A percentile compares a stretch with the other conserved stretches of the same genome.
These are phyloP conservation scores for Mollisiaceae sp. DNA, from an alignment of 2,329 filamentous ascomycete species.

Conservation along the genomic window DNA sequence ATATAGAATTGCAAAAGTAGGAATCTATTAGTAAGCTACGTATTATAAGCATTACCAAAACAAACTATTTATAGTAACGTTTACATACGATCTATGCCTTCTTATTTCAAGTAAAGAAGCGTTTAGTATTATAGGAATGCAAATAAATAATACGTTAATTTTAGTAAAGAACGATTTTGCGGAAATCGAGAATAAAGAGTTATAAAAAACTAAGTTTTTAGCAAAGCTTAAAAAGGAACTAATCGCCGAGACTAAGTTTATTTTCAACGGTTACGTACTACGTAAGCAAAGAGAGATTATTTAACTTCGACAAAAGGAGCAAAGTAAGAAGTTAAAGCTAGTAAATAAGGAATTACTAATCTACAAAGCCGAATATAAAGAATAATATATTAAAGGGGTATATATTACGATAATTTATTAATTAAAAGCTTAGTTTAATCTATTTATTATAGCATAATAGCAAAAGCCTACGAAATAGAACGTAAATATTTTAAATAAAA, in stretches of 20 bases:
- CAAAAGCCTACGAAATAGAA: background rate
- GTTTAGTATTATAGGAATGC: background rate
- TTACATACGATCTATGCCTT: no score
- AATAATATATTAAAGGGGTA: background rate
- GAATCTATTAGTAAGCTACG: no score
- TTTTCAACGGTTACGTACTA: background rate
- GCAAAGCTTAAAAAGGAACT: background rate
- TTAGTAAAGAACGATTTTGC: background rate
- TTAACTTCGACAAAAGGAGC: background rate
- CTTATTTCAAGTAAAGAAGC: background rate
- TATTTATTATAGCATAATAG: background rate
- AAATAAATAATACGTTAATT: background rate
- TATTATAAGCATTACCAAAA: no score
- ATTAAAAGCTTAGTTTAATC: background rate
- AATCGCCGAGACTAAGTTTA: background rate
- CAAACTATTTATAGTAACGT: no score
- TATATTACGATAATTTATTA: background rate
- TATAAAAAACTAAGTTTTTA: background rate
- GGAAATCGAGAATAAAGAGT: background rate
- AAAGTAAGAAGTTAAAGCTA: background rate
- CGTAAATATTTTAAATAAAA: conserved; percentile 17
- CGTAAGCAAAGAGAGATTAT: background rate
- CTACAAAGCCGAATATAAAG: background rate
- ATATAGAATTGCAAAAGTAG: no score
- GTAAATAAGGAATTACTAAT: background rate